Evolutionary conservation across 768 basidiomycete genomes (phyloP), one percentile per base, ranked within the genome.

Genomic region (Myochromella boudieri): DNA sequence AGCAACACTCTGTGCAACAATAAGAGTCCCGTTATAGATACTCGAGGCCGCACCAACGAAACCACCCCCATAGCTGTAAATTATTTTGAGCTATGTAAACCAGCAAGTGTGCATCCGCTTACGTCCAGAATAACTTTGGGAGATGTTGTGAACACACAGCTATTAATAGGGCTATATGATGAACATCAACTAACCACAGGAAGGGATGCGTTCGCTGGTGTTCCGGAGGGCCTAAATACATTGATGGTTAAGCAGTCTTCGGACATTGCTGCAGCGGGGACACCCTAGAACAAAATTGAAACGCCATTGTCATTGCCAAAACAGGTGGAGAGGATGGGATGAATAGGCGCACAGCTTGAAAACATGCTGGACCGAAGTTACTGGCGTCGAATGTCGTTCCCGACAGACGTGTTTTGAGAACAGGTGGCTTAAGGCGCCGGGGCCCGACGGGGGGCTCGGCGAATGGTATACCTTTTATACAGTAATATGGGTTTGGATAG

Each of bases 181-280:
- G 5, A 14, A 17, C 5, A n/a, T 6, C 18, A 24, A 56, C 67
- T 53, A 46, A 73, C 71, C 36, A 76, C 66, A 10, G 75, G 73
- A 5, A 76, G 56, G 29, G 60, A 61, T 2, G 65, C 61, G 40
- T 56, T 54, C 1, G 54, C 4, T 3, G 33, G 33, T 9, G 64
- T 42, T 9, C 70, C 69, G 0, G 71, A 65, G 0, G 82, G 81
- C 17, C 78, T 66, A 45, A 76, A 79, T 4, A 85, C 63, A 53
- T 83, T 82, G 41, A 83, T 65, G 17, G 78, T 80, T 39, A 84
- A 62, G 56, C 80, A 84, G 49, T 84, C 81, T 57, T 84, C 81
- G 17, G 78, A 77, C 31, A 61, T 70, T 54, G 52, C 48, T 69
- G 60, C 43, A 63, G 63, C 42, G 18, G 46, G 59, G 34, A 55